Evolutionary conservation across 305 asterid genomes (phyloP).

Genomic region (Solanum hybrid): DNA sequence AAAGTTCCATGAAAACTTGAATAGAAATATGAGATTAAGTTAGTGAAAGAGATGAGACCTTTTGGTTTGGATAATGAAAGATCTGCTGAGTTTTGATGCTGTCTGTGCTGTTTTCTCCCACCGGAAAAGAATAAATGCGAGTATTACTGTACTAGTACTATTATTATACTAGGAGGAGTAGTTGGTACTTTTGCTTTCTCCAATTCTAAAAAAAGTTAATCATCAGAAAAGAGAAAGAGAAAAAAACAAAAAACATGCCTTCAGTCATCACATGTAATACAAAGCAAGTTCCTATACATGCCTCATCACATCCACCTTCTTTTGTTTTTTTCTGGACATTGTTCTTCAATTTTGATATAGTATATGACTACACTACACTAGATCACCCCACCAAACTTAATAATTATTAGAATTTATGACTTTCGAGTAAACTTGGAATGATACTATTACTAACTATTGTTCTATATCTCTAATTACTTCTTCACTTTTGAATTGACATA

Average conservation of each 20-base stretch:
- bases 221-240: background rate
- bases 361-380: background rate
- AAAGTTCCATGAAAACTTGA: background rate
- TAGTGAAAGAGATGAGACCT: background rate
- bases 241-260: background rate
- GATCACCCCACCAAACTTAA: background rate
- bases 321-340: background rate
- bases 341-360: background rate
- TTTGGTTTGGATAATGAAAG: background rate
- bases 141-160: background rate
- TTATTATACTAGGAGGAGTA: background rate
- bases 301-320: background rate
- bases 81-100: constrained; percentile 2
- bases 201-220: background rate
- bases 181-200: background rate
- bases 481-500: no score
- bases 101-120: constrained; percentile 5
- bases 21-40: background rate
- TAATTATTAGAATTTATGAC: background rate
- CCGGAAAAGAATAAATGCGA: background rate
- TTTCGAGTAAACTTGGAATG: background rate
- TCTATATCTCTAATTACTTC: fast-evolving
- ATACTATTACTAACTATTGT: background rate
- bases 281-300: background rate
- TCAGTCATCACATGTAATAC: constrained; percentile 1